Conservation (phyloP, 257 asterid genomes). For the Osmanthus fragrans region DNA sequence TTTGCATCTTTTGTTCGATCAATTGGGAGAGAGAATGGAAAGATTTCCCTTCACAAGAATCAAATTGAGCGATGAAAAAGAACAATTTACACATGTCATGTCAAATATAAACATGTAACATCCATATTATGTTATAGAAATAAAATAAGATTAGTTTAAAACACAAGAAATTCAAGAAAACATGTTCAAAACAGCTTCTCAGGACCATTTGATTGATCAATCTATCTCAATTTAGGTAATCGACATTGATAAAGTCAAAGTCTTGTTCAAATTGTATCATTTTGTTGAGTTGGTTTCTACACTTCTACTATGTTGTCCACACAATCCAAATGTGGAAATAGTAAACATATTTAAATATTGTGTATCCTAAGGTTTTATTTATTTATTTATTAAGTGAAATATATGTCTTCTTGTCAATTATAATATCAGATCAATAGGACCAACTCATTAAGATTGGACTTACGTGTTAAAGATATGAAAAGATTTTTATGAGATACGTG, state of each 20-base stretch:
- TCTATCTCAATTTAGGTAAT: conserved; percentile 13
- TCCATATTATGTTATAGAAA: neutral
- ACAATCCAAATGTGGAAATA: neutral
- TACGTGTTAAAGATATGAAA: neutral
- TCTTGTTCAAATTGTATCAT: conserved; percentile 32
- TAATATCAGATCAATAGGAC: too few species aligned
- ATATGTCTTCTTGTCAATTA: too few species aligned
- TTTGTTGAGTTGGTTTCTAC: neutral
- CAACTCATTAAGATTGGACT: neutral
- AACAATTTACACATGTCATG: too few species aligned
- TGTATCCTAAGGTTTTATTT: neutral
- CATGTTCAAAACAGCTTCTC: neutral
- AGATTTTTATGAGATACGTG: too few species aligned
- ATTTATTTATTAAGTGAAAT: too few species aligned
- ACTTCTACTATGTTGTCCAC: neutral
- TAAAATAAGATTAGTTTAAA: neutral
- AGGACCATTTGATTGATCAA: conserved; percentile 17
- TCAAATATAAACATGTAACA: too few species aligned
- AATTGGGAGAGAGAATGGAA: too few species aligned
- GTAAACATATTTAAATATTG: neutral
- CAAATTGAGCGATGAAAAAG: too few species aligned
- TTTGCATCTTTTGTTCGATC: too few species aligned
- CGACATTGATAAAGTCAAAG: conserved; percentile 29
- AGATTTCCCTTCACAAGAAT: too few species aligned
- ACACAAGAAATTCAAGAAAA: neutral